Percentiles rank a stretch among this genome's conserved stretches.
Conservation (phyloP, 805 yeast genomes). For the Hagleromyces aurorensis region DNA sequence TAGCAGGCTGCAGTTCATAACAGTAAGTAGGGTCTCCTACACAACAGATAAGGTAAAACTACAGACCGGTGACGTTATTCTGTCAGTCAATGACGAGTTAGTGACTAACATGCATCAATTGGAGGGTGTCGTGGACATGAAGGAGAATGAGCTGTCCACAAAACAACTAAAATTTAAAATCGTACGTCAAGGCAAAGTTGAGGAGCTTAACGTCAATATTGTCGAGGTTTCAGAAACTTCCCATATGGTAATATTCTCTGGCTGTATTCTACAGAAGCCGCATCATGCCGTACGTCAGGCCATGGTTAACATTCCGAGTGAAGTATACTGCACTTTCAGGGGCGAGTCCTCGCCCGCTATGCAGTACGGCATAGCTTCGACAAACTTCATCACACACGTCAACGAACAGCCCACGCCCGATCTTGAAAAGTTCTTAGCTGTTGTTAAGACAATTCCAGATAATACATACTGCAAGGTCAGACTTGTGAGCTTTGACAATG, state of each 20-base stretch:
- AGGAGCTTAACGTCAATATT: slow-evolving; percentile 57
- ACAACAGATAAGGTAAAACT: slow-evolving; percentile 33
- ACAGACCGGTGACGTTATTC: slow-evolving; percentile 65
- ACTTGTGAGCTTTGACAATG: slow-evolving; percentile 74
- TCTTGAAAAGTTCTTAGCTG: slow-evolving; percentile 55
- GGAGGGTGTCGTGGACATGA: slow-evolving; percentile 33
- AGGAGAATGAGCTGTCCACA: slow-evolving; percentile 34
- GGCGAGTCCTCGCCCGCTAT: slow-evolving; percentile 80
- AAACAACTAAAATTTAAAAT: slow-evolving; percentile 47
- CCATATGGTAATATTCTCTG: slow-evolving; percentile 73
- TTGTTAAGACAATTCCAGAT: slow-evolving; percentile 66
- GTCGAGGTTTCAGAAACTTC: slow-evolving; percentile 54
- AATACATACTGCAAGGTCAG: slow-evolving; percentile 75
- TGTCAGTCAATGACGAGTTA: slow-evolving; percentile 58
- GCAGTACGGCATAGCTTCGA: slow-evolving; percentile 69
- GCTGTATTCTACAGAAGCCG: slow-evolving; percentile 78
- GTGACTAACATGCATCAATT: slow-evolving; percentile 64
- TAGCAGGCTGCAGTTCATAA: slow-evolving; percentile 65
- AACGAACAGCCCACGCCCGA: slow-evolving; percentile 69
- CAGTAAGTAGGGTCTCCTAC: slow-evolving; percentile 60
- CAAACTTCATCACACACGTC: slow-evolving; percentile 84
- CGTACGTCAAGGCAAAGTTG: slow-evolving; percentile 61
- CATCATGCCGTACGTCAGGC: slow-evolving; percentile 88
- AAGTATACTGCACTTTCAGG: slow-evolving; percentile 72
- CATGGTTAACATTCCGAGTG: slow-evolving; percentile 67